A percentile compares a stretch with the other conserved stretches of the same genome.
Evolutionary conservation across 805 yeast genomes (phyloP).

Genomic region (Kazachstania psychrophila): DNA sequence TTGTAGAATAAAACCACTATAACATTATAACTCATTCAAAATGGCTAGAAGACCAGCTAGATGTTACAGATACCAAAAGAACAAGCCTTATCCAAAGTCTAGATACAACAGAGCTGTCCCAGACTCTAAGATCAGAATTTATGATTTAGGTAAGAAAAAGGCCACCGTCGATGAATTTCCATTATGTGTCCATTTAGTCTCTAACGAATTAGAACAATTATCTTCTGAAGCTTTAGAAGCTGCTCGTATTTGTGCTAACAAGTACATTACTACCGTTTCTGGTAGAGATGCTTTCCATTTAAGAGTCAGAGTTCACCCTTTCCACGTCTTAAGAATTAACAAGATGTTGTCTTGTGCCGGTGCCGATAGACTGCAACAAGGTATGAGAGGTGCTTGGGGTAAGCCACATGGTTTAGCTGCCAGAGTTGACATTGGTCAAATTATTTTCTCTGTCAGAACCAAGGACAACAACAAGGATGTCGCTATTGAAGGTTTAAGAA

Average conservation of each 20-base stretch:
- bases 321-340: slow-evolving; percentile 99
- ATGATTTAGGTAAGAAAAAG: slow-evolving; percentile 99
- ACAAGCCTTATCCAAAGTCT: slow-evolving; percentile 99
- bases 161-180: slow-evolving; percentile 99
- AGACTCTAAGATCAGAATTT: slow-evolving; percentile 98
- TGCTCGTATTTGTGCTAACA: slow-evolving; percentile 99
- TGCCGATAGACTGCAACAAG: slow-evolving; percentile 99
- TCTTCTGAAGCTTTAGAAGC: slow-evolving; percentile 99
- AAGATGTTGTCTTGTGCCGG: slow-evolving; percentile 99
- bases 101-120: slow-evolving; percentile 99
- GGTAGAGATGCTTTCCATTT: slow-evolving; percentile 99
- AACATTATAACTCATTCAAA: slow-evolving; percentile 36
- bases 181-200: slow-evolving; percentile 97
- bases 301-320: slow-evolving; percentile 99
- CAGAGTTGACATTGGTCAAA: slow-evolving; percentile 97
- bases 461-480: slow-evolving; percentile 96
- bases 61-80: slow-evolving; percentile 99
- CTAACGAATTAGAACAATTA: slow-evolving; percentile 98
- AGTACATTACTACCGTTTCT: slow-evolving; percentile 93
- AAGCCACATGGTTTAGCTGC: slow-evolving; percentile 99
- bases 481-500: slow-evolving; percentile 98
- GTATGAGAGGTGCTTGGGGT: slow-evolving; percentile 99
- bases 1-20: background rate
- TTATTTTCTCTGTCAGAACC: slow-evolving; percentile 95
- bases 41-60: slow-evolving; percentile 99